phyloP scores from a whole-genome alignment of 1,139 yeast genomes.

The Arxiozyma slooffiae region DNA sequence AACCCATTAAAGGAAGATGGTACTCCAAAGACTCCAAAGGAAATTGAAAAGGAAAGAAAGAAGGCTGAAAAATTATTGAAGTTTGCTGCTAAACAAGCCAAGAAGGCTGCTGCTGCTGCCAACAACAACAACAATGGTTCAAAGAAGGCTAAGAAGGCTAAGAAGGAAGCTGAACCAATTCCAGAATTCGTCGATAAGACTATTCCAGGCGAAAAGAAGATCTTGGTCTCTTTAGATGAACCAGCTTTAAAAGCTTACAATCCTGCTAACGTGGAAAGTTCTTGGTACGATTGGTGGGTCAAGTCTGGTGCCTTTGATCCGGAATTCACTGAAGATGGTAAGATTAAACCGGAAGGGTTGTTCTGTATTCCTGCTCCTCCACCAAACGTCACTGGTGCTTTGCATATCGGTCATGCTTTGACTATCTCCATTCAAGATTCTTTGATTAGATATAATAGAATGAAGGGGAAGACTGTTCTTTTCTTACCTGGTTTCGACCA shows the following conservation, averaged over 20 bases:
- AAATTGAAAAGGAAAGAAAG: conserved; percentile 85
- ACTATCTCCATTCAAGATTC: conserved; percentile 94
- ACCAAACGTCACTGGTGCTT: conserved; percentile 97
- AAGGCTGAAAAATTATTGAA: conserved; percentile 96
- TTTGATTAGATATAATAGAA: conserved; percentile 85
- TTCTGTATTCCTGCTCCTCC: conserved; percentile 97
- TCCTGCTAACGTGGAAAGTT: conserved; percentile 87
- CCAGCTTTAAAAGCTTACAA: conserved; percentile 90
- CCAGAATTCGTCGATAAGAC: conserved; percentile 83
- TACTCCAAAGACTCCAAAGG: conserved; percentile 53
- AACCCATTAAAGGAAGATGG: conserved; percentile 33
- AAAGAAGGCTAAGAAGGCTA: conserved; percentile 55
- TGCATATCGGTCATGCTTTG: conserved; percentile 96
- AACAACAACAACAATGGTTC: conserved; percentile 31
- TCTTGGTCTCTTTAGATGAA: conserved; percentile 74
- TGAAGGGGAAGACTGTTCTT: conserved; percentile 91
- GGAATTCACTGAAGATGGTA: conserved; percentile 65
- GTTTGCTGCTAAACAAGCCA: conserved; percentile 86
- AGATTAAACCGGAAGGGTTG: conserved; percentile 67
- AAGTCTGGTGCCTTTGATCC: conserved; percentile 83
- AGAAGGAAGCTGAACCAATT: conserved; percentile 56
- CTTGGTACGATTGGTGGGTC: conserved; percentile 99
- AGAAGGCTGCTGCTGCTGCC: conserved; percentile 41
- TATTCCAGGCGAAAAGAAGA: conserved; percentile 81
- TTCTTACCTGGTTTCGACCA: conserved; percentile 97